Percentiles rank a stretch among this genome's conserved stretches.
Evolutionary conservation across 768 basidiomycete genomes (phyloP).

Genomic region (Trametes maxima): DNA sequence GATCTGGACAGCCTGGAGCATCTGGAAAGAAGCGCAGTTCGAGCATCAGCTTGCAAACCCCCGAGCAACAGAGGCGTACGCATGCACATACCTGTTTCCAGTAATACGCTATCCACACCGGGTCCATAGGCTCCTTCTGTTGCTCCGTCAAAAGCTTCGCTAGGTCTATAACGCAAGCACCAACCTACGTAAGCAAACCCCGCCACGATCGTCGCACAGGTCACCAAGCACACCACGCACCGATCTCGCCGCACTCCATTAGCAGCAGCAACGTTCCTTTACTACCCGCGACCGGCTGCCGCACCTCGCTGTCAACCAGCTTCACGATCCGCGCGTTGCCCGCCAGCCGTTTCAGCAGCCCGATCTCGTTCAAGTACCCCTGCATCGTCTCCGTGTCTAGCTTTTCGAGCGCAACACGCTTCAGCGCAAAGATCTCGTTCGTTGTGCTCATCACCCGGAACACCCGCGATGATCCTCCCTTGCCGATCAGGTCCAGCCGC

Average conservation of each 20-base stretch:
- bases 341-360: slow-evolving; percentile 87
- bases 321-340: slow-evolving; percentile 93
- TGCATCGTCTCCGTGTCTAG: slow-evolving; percentile 87
- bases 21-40: slow-evolving; percentile 49
- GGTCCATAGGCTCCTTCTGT: slow-evolving; percentile 80
- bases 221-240: slow-evolving; percentile 26
- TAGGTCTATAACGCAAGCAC: slow-evolving; percentile 52
- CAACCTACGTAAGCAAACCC: not conserved
- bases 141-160: slow-evolving; percentile 83
- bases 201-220: not conserved
- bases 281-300: slow-evolving; percentile 64
- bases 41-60: not conserved
- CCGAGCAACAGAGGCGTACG: not conserved
- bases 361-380: slow-evolving; percentile 96
- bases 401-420: slow-evolving; percentile 88
- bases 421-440: slow-evolving; percentile 86
- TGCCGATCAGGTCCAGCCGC: slow-evolving; percentile 87
- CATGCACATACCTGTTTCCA: slow-evolving; percentile 89
- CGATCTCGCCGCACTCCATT: slow-evolving; percentile 95
- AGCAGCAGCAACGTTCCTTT: slow-evolving; percentile 82
- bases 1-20: slow-evolving; percentile 97
- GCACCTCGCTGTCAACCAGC: slow-evolving; percentile 88
- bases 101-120: slow-evolving; percentile 93
- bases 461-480: slow-evolving; percentile 94
- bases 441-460: slow-evolving; percentile 82